Evolutionary conservation across 2,329 filamentous ascomycete species (phyloP), one percentile per base, ranked within the genome.

Genomic region (Pezicula carpinea): DNA sequence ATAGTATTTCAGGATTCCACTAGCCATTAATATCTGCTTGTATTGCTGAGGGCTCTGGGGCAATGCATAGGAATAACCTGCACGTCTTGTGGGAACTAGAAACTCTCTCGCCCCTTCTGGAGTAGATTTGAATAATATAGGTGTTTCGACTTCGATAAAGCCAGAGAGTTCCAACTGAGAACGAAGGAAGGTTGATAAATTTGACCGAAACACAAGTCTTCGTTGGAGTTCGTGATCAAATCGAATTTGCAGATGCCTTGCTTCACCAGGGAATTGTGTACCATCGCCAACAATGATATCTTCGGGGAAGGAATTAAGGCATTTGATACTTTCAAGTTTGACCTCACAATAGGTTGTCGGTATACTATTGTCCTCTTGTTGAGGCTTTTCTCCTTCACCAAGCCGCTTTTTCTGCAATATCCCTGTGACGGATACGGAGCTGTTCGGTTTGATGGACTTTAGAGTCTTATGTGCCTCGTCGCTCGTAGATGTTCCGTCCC

Each of bases 41-140:
- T 97, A 99, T 66, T 99, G 93, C 65, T 99, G 93, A 0, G 93
- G 93, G 55, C 92, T 97, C 65, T 99, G 95, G 0, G 91, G 91
- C 17, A 99, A 72, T 7, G 93, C 93, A 66, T 97, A 99, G 3
- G 89, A 90, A 50, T 83, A 71, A 0, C 89, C 89, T 1, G 75
- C 76, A 31, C 76, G 79, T 22, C 93, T 76, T 1, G 91, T 95
- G 0, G 93, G 93, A 4, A 99, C 92, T 5, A 99, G 67, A 53
- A 99, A 99, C 64, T 99, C 93, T 41, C 92, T 78, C 1, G 93
- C 95, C 1, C 93, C 93, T 69, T 99, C 93, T 0, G 93, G 89
- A 0, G 93, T 99, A 0, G 93, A 96, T 66, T 97, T 99, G 78
- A 99, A 99, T 0, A 99, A 76, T 4, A 96, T 71, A 0, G 93